Evolutionary conservation across 352 stramenopile genomes (phyloP).

Genomic region (Aphanomyces stellatus): DNA sequence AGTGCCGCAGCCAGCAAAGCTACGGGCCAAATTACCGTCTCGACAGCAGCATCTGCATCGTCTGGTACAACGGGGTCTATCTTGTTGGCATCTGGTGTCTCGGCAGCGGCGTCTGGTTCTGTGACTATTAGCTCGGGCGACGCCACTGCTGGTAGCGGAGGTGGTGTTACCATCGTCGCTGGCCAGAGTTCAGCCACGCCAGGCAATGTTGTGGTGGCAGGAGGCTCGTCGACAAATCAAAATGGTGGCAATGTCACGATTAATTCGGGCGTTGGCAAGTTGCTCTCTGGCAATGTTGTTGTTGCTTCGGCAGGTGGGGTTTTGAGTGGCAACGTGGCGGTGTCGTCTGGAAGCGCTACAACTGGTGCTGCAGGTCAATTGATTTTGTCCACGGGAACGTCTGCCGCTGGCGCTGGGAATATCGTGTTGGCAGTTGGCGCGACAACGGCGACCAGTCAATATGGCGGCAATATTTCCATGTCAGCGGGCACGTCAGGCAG

Average conservation of each 20-base stretch:
- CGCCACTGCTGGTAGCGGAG: constrained; percentile 25
- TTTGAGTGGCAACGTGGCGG: background rate
- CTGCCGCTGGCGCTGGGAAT: background rate
- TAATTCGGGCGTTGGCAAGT: background rate
- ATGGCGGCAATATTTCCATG: background rate
- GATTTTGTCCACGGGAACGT: background rate
- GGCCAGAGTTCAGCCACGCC: constrained; percentile 19
- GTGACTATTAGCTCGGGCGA: constrained; percentile 21
- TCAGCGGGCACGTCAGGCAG: background rate
- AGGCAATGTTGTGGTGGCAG: background rate
- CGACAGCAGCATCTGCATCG: background rate
- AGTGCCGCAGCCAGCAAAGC: background rate
- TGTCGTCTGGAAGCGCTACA: background rate
- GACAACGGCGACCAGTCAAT: background rate
- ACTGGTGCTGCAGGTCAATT: background rate
- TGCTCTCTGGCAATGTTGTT: background rate
- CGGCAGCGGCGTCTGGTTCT: constrained; percentile 23
- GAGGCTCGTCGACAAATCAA: background rate
- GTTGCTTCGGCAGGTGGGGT: background rate
- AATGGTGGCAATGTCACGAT: constrained; percentile 1
- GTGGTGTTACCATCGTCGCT: constrained; percentile 24
- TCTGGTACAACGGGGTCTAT: background rate
- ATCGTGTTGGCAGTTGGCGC: background rate
- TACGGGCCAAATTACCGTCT: background rate
- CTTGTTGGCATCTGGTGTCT: background rate